A percentile compares a stretch with the other conserved stretches of the same genome.
Evolutionary conservation across 495 filamentous ascomycete genomes (phyloP).

Genomic region (Clavariopsis aquatica): DNA sequence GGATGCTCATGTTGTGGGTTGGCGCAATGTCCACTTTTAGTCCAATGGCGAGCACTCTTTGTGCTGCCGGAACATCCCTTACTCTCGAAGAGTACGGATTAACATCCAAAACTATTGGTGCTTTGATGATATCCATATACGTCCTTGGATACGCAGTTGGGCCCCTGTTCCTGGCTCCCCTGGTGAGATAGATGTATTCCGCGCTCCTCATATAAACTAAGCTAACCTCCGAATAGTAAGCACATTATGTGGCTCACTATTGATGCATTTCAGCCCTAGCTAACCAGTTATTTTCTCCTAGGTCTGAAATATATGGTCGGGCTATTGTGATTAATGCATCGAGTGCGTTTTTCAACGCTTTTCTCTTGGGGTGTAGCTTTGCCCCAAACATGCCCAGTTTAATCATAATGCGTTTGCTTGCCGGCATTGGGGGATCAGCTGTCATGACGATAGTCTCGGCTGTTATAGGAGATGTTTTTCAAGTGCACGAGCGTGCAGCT

Average conservation of each 20-base stretch:
- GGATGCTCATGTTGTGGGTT: constrained; percentile 25
- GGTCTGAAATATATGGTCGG: constrained; percentile 33
- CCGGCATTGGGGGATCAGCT: constrained; percentile 27
- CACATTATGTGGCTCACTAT: too few species aligned
- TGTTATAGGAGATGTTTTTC: constrained; percentile 29
- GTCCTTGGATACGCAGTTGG: constrained; percentile 34
- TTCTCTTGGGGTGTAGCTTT: constrained; percentile 26
- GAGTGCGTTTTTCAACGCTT: constrained; percentile 25
- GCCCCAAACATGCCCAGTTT: constrained; percentile 29
- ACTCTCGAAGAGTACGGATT: constrained; percentile 29
- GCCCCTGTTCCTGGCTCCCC: constrained; percentile 31
- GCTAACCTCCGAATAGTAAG: too few species aligned
- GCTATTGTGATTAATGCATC: constrained; percentile 13
- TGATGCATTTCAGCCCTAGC: too few species aligned
- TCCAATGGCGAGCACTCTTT: constrained; percentile 28
- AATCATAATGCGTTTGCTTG: constrained; percentile 29
- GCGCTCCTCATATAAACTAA: too few species aligned
- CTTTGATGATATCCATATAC: constrained; percentile 32
- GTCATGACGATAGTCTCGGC: constrained; percentile 30
- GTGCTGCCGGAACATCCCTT: constrained; percentile 25
- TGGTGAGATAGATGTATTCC: too few species aligned
- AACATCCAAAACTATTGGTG: constrained; percentile 23
- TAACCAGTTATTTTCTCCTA: too few species aligned
- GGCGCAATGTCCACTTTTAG: constrained; percentile 20
- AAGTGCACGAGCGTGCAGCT: constrained; percentile 24